phyloP scores from a whole-genome alignment of 441 rosid genomes.

The Bruguiera hainesii region DNA sequence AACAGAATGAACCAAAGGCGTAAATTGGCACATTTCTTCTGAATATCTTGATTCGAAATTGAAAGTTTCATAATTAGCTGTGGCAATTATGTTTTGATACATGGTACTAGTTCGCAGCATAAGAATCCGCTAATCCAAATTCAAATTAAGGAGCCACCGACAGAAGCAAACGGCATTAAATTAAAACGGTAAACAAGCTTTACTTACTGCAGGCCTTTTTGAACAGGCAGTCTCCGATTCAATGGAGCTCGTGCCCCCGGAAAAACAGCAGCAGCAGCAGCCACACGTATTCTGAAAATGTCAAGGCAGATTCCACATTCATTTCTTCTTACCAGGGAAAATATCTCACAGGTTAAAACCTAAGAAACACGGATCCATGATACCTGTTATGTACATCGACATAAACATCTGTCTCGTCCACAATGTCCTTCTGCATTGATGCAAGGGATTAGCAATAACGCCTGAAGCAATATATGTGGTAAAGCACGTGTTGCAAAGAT shows the following conservation, averaged over 20 bases:
- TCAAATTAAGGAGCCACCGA: not conserved
- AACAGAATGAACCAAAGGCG: not conserved
- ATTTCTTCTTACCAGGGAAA: conserved; percentile 9
- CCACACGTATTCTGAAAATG: conserved; percentile 76
- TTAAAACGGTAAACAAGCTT: not conserved
- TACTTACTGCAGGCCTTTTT: conserved; percentile 71
- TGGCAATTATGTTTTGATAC: too few relatives aligned
- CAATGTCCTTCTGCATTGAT: conserved; percentile 75
- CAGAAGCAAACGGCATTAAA: not conserved
- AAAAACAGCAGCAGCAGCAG: conserved; percentile 93
- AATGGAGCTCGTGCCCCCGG: conserved; percentile 82
- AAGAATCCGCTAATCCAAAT: not conserved
- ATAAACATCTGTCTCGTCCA: conserved; percentile 95
- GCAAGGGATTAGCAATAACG: conserved; percentile 17
- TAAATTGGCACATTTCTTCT: too few relatives aligned
- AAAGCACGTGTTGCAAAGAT: not conserved
- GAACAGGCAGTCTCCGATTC: conserved; percentile 52
- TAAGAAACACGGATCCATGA: not conserved
- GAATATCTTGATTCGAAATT: too few relatives aligned
- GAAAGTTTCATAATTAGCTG: too few relatives aligned
- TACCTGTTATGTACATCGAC: conserved; percentile 94
- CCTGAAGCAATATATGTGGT: not conserved
- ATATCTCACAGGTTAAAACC: not conserved
- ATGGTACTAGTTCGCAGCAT: not conserved
- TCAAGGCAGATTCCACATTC: conserved; percentile 1